Base-by-base conservation (phyloP, 1,284 basidiomycete species). In the Phellopilus nigrolimitatus region DNA sequence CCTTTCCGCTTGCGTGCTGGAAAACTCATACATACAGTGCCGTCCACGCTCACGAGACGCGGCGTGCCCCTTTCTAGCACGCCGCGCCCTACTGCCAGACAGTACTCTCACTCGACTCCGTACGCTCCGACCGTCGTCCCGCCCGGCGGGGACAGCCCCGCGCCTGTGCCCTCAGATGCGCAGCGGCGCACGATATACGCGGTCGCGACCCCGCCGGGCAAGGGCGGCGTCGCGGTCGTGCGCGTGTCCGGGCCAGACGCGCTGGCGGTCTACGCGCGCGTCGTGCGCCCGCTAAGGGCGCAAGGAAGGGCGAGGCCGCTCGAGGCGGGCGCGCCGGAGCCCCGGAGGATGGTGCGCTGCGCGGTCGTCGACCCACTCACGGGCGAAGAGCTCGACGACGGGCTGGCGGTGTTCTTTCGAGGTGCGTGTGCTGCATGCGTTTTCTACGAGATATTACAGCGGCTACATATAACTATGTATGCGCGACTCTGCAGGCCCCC, bases 161-260 rank as follows among this genome's bases (percentile, higher is more conserved):
- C 19, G 12, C 45, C 28, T 22, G 3, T 45, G 10, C 53, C 53
- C 30, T 84, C 83, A 10, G 78, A 83, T 56, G 75, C 82, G 2
- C 84, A 88, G 61, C 70, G 75, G 17, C 64, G 65, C 24, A 95
- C 92, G 0, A 91, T 95, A 52, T 95, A 88, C 63, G 92, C 91
- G 0, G 74, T 93, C 10, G 89, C 92, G 0, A 91, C 90, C 0
- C 87, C 90, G 1, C 79, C 82, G 3, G 90, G 89, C 1, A 91
- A 84, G 58, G 88, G 80, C 2, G 92, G 89, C 24, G 76, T 95
- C 13, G 88, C 84, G 1, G 82, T 95, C 39, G 70, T 95, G 42
- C 78, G 91, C 51, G 71, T 95, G 9, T 91, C 90, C 5, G 91
- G 92, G 0, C 87, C 88, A 0, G 77, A 80, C 44, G 80, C 80